Evolutionary conservation across 768 basidiomycete genomes (phyloP).

Genomic region (Collybiopsis luxurians): DNA sequence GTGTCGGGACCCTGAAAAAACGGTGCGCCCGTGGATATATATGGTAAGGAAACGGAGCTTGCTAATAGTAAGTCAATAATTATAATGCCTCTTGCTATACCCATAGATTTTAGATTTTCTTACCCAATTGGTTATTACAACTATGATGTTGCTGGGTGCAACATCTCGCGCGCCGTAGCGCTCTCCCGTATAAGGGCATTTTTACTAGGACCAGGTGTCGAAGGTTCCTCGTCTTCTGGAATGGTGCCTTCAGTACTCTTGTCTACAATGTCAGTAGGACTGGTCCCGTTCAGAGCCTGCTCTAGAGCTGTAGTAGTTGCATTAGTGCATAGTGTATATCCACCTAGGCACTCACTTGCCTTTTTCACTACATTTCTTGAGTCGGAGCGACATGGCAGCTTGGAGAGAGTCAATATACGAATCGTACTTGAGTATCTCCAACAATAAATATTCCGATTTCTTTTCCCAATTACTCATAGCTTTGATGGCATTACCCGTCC

Average conservation of each 20-base stretch:
- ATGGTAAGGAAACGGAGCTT: too few species aligned
- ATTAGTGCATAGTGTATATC: background rate
- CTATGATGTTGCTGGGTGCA: too few species aligned
- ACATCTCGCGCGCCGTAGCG: conserved; percentile 34
- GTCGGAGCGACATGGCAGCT: conserved; percentile 75
- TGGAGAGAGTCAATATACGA: conserved; percentile 92
- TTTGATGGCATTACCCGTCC: conserved; percentile 70
- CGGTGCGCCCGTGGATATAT: too few species aligned
- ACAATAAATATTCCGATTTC: conserved; percentile 83
- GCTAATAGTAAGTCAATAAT: too few species aligned
- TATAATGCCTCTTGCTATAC: too few species aligned
- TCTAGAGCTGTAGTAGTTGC: conserved; percentile 45
- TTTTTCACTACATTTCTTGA: conserved; percentile 91
- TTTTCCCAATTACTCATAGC: conserved; percentile 91
- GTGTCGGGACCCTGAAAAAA: too few species aligned
- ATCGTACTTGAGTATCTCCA: conserved; percentile 94
- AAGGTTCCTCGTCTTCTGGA: conserved; percentile 42
- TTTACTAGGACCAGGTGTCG: conserved; percentile 21
- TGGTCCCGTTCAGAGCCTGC: conserved; percentile 41
- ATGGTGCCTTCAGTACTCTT: conserved; percentile 40
- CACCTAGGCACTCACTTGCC: conserved; percentile 23
- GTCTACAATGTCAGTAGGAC: conserved; percentile 34
- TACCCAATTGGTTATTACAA: too few species aligned
- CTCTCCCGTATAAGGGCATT: conserved; percentile 40
- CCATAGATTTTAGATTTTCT: too few species aligned